phyloP scores from a whole-genome alignment of 805 yeast genomes.

The Candida adriatica region DNA sequence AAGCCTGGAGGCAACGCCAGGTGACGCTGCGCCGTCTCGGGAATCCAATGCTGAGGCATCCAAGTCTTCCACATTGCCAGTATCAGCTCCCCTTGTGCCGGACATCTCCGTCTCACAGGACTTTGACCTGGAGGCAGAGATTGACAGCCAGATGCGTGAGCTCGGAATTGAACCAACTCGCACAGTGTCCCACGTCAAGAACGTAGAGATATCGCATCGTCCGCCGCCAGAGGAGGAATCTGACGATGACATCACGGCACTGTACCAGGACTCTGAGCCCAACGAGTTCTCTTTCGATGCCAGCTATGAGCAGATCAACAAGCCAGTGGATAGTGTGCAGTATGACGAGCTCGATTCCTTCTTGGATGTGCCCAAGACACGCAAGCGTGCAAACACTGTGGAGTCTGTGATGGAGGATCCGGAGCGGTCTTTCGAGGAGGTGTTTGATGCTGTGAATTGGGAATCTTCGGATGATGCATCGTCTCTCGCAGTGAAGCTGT shows the following conservation, averaged over 20 bases:
- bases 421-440: conserved; percentile 41
- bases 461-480: conserved; percentile 57
- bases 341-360: conserved; percentile 14
- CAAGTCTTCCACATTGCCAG: no score
- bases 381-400: conserved; percentile 22
- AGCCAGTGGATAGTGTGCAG: conserved; percentile 14
- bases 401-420: conserved; percentile 29
- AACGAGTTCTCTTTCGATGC: conserved; percentile 12
- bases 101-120: no score
- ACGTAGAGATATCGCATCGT: no score
- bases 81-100: no score
- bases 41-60: no score
- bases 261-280: conserved; percentile 13
- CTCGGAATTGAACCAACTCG: no score
- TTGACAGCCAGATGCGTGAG: conserved; percentile 7
- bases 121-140: conserved; percentile 4
- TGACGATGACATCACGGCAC: conserved; percentile 25
- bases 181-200: no score
- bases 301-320: conserved; percentile 11
- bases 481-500: conserved; percentile 49
- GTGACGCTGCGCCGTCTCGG: no score
- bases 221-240: conserved; percentile 20
- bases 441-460: conserved; percentile 78
- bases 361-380: conserved; percentile 4
- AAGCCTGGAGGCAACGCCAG: no score